Evolutionary conservation across 805 yeast species (phyloP).

Genomic region (Lipomyces yamanashiensis): DNA sequence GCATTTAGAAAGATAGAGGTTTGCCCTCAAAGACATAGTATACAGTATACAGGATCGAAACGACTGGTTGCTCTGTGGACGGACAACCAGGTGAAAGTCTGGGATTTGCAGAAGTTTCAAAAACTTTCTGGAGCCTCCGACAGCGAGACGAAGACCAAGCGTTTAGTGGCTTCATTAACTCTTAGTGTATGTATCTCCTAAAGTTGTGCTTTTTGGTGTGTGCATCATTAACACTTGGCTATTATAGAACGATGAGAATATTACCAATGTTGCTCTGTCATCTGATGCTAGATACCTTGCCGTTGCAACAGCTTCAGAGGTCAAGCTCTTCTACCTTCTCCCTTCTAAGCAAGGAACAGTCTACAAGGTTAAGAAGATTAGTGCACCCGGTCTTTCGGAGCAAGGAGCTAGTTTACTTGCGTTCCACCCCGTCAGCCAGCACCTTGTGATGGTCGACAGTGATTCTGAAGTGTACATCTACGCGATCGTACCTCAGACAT

Average conservation of each 20-base stretch:
- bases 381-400: constrained; percentile 47
- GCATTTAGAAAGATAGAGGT: constrained; percentile 69
- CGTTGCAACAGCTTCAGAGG: constrained; percentile 69
- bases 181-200: constrained; percentile 4
- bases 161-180: constrained; percentile 60
- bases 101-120: constrained; percentile 53
- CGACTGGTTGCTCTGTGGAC: constrained; percentile 76
- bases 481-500: constrained; percentile 37
- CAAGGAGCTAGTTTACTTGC: constrained; percentile 61
- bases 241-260: constrained; percentile 76
- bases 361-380: constrained; percentile 58
- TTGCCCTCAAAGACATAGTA: constrained; percentile 62
- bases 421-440: constrained; percentile 50
- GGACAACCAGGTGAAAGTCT: constrained; percentile 78
- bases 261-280: constrained; percentile 69
- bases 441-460: constrained; percentile 58
- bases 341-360: constrained; percentile 47
- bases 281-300: constrained; percentile 67
- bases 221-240: constrained; percentile 40
- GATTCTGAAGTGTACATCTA: constrained; percentile 64
- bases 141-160: constrained; percentile 49
- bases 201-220: background rate
- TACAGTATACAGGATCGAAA: constrained; percentile 53
- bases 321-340: constrained; percentile 69
- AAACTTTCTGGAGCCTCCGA: constrained; percentile 7